Evolutionary conservation across 2,329 filamentous ascomycete genomes (phyloP).

Genomic region (Cladophialophora yegresii): DNA sequence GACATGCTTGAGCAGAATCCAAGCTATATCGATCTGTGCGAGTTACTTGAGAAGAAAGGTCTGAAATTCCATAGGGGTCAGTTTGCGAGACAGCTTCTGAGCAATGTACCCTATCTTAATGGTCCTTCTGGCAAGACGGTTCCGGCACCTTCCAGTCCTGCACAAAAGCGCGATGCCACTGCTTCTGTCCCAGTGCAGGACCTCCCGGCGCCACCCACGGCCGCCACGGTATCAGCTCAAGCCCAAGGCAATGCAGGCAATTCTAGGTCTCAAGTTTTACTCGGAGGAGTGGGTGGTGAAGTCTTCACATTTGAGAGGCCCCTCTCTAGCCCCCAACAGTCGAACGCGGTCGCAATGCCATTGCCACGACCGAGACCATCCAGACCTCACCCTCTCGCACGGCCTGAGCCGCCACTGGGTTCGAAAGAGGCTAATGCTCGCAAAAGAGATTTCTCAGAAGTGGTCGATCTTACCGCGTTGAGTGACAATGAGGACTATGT

Average conservation of each 20-base stretch:
- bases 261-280: neutral
- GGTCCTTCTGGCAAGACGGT: slow-evolving; percentile 4
- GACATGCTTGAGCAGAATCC: slow-evolving; percentile 56
- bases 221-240: neutral
- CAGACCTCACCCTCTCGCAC: slow-evolving; percentile 4
- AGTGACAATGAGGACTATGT: slow-evolving; percentile 51
- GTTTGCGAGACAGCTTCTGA: slow-evolving; percentile 55
- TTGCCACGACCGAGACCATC: neutral
- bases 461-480: slow-evolving; percentile 55
- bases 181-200: neutral
- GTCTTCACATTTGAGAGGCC: neutral
- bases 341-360: neutral
- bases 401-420: slow-evolving; percentile 36
- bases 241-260: neutral
- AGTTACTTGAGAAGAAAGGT: slow-evolving; percentile 53
- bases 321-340: neutral
- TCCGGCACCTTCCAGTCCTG: neutral
- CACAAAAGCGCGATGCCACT: neutral
- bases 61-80: slow-evolving; percentile 54
- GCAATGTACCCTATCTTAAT: slow-evolving; percentile 39
- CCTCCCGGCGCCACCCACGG: neutral
- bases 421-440: slow-evolving; percentile 59
- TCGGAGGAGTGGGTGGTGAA: neutral
- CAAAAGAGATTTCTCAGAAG: slow-evolving; percentile 57
- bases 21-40: slow-evolving; percentile 58